These are phyloP conservation scores for Avena eriantha DNA, from an alignment of 176 grass and related monocot genomes.

Conservation along the genomic window DNA sequence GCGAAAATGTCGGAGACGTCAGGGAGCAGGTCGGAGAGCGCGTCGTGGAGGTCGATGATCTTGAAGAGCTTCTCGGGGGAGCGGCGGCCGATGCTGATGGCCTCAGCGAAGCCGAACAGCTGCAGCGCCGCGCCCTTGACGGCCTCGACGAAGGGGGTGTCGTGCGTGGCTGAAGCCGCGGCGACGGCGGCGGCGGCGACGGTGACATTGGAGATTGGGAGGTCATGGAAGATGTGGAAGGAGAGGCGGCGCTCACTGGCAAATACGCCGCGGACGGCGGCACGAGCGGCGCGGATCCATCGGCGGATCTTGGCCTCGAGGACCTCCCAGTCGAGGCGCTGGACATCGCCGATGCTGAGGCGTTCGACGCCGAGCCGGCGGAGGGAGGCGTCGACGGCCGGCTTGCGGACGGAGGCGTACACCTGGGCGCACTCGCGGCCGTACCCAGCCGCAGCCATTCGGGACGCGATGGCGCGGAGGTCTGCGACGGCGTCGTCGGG, in stretches of 20 bases:
- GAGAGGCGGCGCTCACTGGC: constrained; percentile 76
- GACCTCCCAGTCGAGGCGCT: constrained; percentile 62
- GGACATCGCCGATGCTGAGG: constrained; percentile 73
- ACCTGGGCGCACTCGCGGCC: constrained; percentile 87
- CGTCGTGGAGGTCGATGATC: constrained; percentile 91
- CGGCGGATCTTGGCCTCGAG: constrained; percentile 74
- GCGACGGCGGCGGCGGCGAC: neutral
- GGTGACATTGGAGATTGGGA: constrained; percentile 39
- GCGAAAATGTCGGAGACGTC: constrained; percentile 82
- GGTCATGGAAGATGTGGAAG: constrained; percentile 60
- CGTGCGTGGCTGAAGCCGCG: constrained; percentile 48
- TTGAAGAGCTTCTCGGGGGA: constrained; percentile 98
- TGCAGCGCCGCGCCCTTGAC: constrained; percentile 94
- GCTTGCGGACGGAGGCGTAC: constrained; percentile 73
- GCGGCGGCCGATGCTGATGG: constrained; percentile 90
- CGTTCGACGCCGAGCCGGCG: constrained; percentile 72
- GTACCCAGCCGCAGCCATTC: constrained; percentile 81
- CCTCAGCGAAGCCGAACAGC: constrained; percentile 91
- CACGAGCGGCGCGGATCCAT: constrained; percentile 72
- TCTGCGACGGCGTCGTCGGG: constrained; percentile 81
- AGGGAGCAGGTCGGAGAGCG: constrained; percentile 81
- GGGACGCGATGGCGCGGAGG: constrained; percentile 71
- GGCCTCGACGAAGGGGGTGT: constrained; percentile 75
- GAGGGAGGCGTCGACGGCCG: constrained; percentile 71
- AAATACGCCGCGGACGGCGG: constrained; percentile 72